Evolutionary conservation across 306 rosid species (phyloP), one percentile per base, ranked within the genome.

Genomic region (Malus fusca): DNA sequence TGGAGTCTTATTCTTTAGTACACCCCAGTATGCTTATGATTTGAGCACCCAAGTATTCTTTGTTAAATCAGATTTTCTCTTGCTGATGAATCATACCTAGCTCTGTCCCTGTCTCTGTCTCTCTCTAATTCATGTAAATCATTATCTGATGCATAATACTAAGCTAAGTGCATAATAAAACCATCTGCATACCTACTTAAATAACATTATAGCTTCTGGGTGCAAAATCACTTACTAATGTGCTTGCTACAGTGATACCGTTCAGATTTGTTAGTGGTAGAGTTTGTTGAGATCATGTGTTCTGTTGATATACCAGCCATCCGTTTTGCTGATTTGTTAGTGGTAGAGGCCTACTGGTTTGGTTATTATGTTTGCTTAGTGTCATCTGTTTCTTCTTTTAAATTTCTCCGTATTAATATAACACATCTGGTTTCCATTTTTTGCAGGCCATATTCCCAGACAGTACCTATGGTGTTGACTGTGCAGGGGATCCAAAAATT

Each of bases 401-500:
- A 13, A 17, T 5, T 44, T 48, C 37, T 35, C 40, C 1, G 40
- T 35, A 35, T 35, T 48, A 42, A n/a, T 64, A 48, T 68, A 22
- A 15, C 53, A 22, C 18, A 12, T n/a, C 14, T 22, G 48, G 40
- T 71, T 75, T 40, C 25, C 52, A 7, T 25, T 25, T 42, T 13
- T 69, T 46, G 30, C 92, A 94, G 98, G 97, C 97, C 79, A 97
- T 95, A 79, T 95, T 85, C 80, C 98, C 98, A 18, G 97, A 95
- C 82, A 95, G 84, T 81, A 85, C 97, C 46, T 95, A 92, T 69
- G 97, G 98, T 40, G 97, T 95, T 79, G 98, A 95, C 81, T 90
- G 98, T 14, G 98, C 97, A 82, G 97, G 98, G n/a, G 98, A 95
- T 81, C 98, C 98, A 37, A 85, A 52, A 80, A 91, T 85, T 79